A percentile compares a stretch with the other conserved stretches of the same genome.
Conservation (phyloP, 345 rosid genomes). For the Eutrema japonicum region DNA sequence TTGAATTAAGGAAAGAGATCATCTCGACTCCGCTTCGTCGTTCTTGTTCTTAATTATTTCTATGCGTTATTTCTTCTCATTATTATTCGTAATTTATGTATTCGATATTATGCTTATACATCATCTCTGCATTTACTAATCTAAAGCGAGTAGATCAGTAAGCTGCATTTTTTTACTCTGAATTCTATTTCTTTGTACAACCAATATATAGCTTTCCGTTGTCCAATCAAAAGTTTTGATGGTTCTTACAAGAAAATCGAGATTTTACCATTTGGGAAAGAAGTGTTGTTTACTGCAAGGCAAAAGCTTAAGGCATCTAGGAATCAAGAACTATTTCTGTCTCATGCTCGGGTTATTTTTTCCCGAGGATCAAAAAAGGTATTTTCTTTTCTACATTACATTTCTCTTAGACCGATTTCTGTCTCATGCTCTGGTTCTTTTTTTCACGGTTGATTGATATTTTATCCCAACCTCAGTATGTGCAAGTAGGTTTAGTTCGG, state of each 20-base stretch:
- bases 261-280: constrained; percentile 68
- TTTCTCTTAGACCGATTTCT: neutral
- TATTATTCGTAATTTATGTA: too few relatives aligned
- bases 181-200: neutral
- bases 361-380: constrained; percentile 98
- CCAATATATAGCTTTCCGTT: neutral
- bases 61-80: too few relatives aligned
- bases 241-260: constrained; percentile 62
- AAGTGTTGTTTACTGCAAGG: constrained; percentile 76
- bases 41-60: too few relatives aligned
- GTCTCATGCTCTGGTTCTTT: constrained; percentile 16
- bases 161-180: constrained; percentile 30
- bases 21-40: too few relatives aligned
- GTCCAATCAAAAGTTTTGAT: constrained; percentile 13
- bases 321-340: constrained; percentile 21
- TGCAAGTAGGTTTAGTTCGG: constrained; percentile 92
- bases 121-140: constrained; percentile 61
- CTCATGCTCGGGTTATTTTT: too few relatives aligned
- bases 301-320: constrained; percentile 41
- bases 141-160: constrained; percentile 56
- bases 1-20: too few relatives aligned
- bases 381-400: neutral
- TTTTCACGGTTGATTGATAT: constrained; percentile 24
- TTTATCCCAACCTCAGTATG: constrained; percentile 50
- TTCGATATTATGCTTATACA: too few relatives aligned